Conservation (phyloP, 2,329 filamentous ascomycete genomes). For the Trichoderma harzianum region DNA sequence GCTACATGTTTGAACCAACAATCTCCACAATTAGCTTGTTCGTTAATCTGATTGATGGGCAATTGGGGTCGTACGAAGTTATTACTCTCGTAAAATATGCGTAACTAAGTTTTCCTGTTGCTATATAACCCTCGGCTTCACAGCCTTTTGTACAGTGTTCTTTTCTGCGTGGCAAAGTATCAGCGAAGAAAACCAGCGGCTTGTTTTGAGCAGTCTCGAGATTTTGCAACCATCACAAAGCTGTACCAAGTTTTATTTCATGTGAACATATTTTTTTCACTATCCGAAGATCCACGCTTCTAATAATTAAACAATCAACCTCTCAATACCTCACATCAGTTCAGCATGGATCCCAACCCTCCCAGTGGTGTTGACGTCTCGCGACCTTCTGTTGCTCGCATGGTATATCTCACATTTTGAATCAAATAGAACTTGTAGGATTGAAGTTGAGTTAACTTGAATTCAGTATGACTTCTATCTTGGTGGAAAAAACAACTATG, state of each 20-base stretch:
- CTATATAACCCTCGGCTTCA: not conserved
- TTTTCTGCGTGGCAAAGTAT: not conserved
- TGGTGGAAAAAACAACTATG: slow-evolving; percentile 1
- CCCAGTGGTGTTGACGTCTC: not conserved
- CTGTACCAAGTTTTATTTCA: not conserved
- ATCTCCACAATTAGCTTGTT: not conserved
- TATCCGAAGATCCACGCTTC: not conserved
- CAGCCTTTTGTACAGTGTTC: not conserved
- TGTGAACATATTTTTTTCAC: not conserved
- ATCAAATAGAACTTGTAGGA: not conserved
- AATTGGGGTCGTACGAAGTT: not conserved
- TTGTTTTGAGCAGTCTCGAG: not conserved
- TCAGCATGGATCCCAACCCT: not conserved
- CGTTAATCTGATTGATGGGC: not conserved
- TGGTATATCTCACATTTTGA: not conserved
- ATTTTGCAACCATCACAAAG: not conserved
- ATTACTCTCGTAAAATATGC: not conserved
- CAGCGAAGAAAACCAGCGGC: not conserved
- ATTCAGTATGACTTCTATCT: slow-evolving; percentile 6
- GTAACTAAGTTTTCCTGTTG: not conserved
- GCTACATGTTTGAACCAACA: not conserved
- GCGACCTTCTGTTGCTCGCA: not conserved
- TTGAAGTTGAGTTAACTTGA: not conserved
- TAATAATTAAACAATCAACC: not conserved
- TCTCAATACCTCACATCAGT: not conserved